A percentile compares a stretch with the other conserved stretches of the same genome.
Evolutionary conservation across 2,329 filamentous ascomycete genomes (phyloP).

Genomic region (Penicillium sp.): DNA sequence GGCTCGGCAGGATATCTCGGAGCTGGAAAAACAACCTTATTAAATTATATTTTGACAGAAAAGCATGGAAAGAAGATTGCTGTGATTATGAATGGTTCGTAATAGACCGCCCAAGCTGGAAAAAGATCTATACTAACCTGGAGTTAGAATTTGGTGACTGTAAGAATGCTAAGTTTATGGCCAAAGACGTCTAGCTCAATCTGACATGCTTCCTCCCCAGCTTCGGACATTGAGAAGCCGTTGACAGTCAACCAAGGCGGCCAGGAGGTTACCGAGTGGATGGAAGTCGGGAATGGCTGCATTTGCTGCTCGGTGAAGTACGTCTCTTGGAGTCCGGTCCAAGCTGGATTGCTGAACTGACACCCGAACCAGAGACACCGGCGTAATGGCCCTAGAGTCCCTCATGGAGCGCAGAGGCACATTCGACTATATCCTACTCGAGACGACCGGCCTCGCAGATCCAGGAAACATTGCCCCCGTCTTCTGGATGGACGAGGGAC

Average conservation of each 20-base stretch:
- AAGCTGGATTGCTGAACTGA: constrained; percentile 5
- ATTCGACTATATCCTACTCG: constrained; percentile 96
- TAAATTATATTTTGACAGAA: constrained; percentile 94
- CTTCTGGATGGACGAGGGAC: constrained; percentile 96
- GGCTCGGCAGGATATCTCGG: constrained; percentile 75
- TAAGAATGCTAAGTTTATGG: constrained; percentile 38
- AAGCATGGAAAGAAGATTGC: constrained; percentile 98
- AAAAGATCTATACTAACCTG: constrained; percentile 21
- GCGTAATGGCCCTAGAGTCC: constrained; percentile 92
- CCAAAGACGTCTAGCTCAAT: background rate
- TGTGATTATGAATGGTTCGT: constrained; percentile 86
- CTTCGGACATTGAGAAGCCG: constrained; percentile 93
- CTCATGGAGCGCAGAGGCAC: constrained; percentile 91
- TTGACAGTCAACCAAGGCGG: constrained; percentile 85
- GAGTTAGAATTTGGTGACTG: constrained; percentile 75
- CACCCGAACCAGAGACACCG: constrained; percentile 66
- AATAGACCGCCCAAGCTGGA: background rate
- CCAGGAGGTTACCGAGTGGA: constrained; percentile 86
- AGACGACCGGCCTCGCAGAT: constrained; percentile 93
- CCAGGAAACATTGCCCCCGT: constrained; percentile 93
- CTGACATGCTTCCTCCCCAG: constrained; percentile 46
- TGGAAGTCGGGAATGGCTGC: constrained; percentile 94
- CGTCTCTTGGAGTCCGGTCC: background rate
- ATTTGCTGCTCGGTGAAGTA: constrained; percentile 98
- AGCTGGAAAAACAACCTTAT: constrained; percentile 89